These are phyloP conservation scores for Solanum lycopersicoides DNA, from an alignment of 257 asterid species.

Conservation along the genomic window DNA sequence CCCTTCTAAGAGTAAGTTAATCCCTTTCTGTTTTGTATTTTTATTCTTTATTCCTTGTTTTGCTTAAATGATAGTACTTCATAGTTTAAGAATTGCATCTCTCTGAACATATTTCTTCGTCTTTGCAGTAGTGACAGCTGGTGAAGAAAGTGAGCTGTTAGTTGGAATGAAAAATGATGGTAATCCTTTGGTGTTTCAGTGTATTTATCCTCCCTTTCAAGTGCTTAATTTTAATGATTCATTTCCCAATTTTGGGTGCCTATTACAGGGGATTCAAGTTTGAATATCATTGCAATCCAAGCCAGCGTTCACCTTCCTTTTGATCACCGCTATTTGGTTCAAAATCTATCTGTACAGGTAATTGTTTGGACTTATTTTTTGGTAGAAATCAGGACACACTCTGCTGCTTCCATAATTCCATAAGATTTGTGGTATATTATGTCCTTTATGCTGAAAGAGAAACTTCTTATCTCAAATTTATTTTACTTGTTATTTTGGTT, in stretches of 20 bases:
- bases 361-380: not conserved
- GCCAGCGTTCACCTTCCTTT: slow-evolving; percentile 84
- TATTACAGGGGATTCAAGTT: slow-evolving; percentile 54
- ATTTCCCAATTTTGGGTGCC: slow-evolving; percentile 1
- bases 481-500: not conserved
- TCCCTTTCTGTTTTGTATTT: not conserved
- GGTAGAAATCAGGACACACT: not conserved
- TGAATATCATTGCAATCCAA: slow-evolving; percentile 70
- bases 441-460: not conserved
- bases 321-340: slow-evolving; percentile 68
- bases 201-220: not conserved
- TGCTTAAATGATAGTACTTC: not conserved
- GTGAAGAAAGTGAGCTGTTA: slow-evolving; percentile 82
- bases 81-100: not conserved
- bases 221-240: not conserved
- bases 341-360: slow-evolving; percentile 90
- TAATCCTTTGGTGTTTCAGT: slow-evolving; percentile 7
- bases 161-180: slow-evolving; percentile 92
- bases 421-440: not conserved
- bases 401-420: not conserved
- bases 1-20: slow-evolving; percentile 59
- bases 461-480: not conserved
- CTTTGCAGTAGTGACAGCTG: slow-evolving; percentile 57
- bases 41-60: not conserved
- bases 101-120: slow-evolving; percentile 7